These are phyloP conservation scores for Claviceps paspali DNA, from an alignment of 2,329 filamentous ascomycete species.

Conservation along the genomic window DNA sequence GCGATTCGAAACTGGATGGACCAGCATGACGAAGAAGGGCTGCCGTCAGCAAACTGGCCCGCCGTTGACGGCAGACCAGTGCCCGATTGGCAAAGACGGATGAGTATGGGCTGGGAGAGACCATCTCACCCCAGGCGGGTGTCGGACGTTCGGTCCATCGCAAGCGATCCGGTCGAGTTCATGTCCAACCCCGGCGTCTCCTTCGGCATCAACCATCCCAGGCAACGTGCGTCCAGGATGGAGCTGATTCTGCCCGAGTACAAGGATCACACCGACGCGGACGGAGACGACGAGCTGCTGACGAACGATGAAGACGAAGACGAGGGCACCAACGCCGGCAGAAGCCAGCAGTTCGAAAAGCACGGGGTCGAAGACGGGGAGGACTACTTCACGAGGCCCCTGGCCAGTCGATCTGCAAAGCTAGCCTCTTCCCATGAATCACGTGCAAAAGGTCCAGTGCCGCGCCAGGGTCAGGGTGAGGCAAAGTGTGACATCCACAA, in stretches of 20 bases:
- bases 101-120: conserved; percentile 35
- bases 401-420: conserved; percentile 25
- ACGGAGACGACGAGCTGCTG: conserved; percentile 80
- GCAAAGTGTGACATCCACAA: conserved; percentile 41
- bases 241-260: conserved; percentile 20
- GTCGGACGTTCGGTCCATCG: conserved; percentile 42
- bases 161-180: conserved; percentile 50
- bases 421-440: conserved; percentile 20
- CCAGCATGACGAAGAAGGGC: conserved; percentile 38
- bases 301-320: conserved; percentile 63
- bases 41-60: conserved; percentile 32
- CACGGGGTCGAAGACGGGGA: conserved; percentile 19
- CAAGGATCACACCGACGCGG: conserved; percentile 59
- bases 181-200: conserved; percentile 33
- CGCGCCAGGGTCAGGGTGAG: conserved; percentile 19
- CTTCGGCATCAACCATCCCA: conserved; percentile 10
- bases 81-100: conserved; percentile 34
- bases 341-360: conserved; percentile 15
- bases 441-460: conserved; percentile 16
- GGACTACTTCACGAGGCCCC: conserved; percentile 41
- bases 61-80: conserved; percentile 29
- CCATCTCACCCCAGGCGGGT: conserved; percentile 32
- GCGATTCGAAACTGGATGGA: conserved; percentile 90
- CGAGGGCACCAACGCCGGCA: conserved; percentile 26
- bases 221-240: conserved; percentile 24